These are phyloP conservation scores for Takakia lepidozioides DNA, from an alignment of 225 moss, liverwort and hornwort species.

Conservation along the genomic window DNA sequence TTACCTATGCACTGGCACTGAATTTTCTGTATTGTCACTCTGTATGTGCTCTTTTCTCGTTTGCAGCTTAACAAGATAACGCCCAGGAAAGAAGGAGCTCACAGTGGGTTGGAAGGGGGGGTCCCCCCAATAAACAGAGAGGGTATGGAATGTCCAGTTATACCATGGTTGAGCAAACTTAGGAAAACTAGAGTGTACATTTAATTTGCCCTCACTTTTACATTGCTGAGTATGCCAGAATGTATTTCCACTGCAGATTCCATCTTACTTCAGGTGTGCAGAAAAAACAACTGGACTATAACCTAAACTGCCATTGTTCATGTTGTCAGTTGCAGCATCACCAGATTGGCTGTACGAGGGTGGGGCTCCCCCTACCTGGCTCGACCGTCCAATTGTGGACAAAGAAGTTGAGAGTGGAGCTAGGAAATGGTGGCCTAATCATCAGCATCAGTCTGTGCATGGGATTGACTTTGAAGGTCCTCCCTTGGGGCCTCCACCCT, in stretches of 20 bases:
- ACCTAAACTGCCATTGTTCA: too few relatives aligned
- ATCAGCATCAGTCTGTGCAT: conserved; percentile 43
- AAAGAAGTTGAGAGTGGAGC: conserved; percentile 48
- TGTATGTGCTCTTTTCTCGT: neutral
- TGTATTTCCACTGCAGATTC: too few relatives aligned
- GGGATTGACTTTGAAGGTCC: conserved; percentile 41
- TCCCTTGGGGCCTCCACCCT: conserved; percentile 22
- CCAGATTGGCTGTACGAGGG: conserved; percentile 50
- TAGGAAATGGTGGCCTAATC: conserved; percentile 69
- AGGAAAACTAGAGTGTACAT: too few relatives aligned
- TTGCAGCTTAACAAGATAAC: conserved; percentile 40
- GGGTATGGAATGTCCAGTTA: conserved; percentile 11
- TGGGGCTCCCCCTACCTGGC: conserved; percentile 41
- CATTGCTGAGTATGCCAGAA: too few relatives aligned
- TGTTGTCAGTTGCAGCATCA: conserved; percentile 6
- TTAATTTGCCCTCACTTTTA: too few relatives aligned
- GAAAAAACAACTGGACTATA: too few relatives aligned
- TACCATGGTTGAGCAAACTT: too few relatives aligned
- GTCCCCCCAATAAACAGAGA: conserved; percentile 30
- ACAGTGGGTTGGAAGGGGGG: conserved; percentile 34
- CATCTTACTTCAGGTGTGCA: too few relatives aligned
- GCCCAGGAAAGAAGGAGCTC: conserved; percentile 31
- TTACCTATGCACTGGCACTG: too few relatives aligned
- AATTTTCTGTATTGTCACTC: neutral
- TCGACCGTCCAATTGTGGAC: conserved; percentile 41